phyloP scores from a whole-genome alignment of 352 stramenopile species.

The Phytophthora chlamydospora region DNA sequence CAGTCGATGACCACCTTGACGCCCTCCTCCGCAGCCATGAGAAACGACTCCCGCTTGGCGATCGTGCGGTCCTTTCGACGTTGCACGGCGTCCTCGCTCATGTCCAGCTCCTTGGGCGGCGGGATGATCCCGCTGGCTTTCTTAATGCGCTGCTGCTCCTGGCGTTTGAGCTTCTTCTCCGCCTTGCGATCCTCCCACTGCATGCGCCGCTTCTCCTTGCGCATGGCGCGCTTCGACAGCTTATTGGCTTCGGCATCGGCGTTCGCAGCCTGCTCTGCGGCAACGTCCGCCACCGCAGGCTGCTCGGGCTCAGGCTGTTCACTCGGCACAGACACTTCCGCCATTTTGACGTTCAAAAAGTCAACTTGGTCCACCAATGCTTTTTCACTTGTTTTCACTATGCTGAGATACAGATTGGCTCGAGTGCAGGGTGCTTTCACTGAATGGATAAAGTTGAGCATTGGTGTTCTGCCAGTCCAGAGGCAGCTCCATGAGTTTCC shows the following conservation, averaged over 20 bases:
- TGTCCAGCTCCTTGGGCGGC: conserved; percentile 66
- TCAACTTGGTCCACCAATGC: conserved; percentile 20
- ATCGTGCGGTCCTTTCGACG: conserved; percentile 61
- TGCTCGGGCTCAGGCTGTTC: conserved; percentile 3
- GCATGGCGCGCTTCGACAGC: conserved; percentile 62
- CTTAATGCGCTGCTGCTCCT: conserved; percentile 51
- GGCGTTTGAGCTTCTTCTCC: conserved; percentile 83
- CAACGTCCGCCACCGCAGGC: background rate
- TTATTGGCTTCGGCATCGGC: conserved; percentile 13
- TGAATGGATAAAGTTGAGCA: too few relatives aligned
- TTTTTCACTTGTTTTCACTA: conserved; percentile 25
- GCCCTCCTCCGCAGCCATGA: conserved; percentile 87
- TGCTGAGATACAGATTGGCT: background rate
- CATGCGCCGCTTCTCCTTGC: conserved; percentile 63
- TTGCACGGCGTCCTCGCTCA: conserved; percentile 78
- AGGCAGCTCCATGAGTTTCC: background rate
- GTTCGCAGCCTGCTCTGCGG: conserved; percentile 4
- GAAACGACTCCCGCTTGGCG: conserved; percentile 74
- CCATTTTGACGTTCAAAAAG: conserved; percentile 8
- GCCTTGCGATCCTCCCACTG: conserved; percentile 84
- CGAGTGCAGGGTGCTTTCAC: background rate
- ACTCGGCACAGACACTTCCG: background rate
- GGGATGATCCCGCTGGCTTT: conserved; percentile 31
- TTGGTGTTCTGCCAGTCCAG: too few relatives aligned
- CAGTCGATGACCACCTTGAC: conserved; percentile 93